phyloP scores from a whole-genome alignment of 768 basidiomycete species.

The Tylopilus sp. region DNA sequence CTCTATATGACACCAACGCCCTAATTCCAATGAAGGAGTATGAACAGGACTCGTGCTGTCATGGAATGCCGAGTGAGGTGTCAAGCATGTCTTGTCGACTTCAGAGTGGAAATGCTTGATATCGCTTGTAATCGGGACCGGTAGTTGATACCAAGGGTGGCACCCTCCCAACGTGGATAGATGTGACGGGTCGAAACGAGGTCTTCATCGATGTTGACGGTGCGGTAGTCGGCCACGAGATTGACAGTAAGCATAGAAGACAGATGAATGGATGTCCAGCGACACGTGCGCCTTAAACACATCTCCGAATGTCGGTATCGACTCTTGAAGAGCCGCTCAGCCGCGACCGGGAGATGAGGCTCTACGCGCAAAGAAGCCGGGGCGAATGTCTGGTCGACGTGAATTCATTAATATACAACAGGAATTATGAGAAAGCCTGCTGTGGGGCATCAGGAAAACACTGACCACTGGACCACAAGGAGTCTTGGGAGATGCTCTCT shows the following conservation, averaged over 20 bases:
- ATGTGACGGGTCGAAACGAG: constrained; percentile 37
- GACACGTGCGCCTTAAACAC: background rate
- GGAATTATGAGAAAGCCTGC: background rate
- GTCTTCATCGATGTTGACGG: constrained; percentile 34
- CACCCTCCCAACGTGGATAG: constrained; percentile 33
- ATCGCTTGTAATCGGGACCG: constrained; percentile 39
- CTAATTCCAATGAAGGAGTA: constrained; percentile 43
- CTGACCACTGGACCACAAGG: constrained; percentile 35
- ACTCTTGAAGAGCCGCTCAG: constrained; percentile 38
- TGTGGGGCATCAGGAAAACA: background rate
- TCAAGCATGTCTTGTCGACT: constrained; percentile 37
- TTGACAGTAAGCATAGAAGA: constrained; percentile 34
- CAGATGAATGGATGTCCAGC: background rate
- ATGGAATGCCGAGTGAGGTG: constrained; percentile 42
- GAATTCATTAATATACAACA: constrained; percentile 33
- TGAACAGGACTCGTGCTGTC: constrained; percentile 34
- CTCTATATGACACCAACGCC: constrained; percentile 41
- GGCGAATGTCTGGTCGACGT: constrained; percentile 44
- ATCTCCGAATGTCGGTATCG: constrained; percentile 46
- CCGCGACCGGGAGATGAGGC: constrained; percentile 38
- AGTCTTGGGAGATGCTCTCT: background rate
- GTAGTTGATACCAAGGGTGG: constrained; percentile 35
- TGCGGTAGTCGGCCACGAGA: constrained; percentile 40
- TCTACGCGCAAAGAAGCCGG: constrained; percentile 38
- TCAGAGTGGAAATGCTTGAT: constrained; percentile 47